Evolutionary conservation across 768 basidiomycete genomes (phyloP), one percentile per base, ranked within the genome.

Genomic region (Suillus subluteus): DNA sequence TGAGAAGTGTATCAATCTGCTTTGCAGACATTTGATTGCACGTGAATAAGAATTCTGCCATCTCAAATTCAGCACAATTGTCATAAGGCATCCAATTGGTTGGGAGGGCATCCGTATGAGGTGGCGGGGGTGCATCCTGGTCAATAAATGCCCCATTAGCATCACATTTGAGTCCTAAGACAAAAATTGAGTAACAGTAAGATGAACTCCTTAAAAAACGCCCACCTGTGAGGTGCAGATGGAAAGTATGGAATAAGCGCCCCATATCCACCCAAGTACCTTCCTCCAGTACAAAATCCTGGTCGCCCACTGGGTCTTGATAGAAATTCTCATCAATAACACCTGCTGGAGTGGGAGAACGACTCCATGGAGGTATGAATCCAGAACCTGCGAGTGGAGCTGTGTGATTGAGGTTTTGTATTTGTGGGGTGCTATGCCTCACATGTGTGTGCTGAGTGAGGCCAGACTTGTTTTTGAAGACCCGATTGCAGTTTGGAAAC

Each of bases 21-120:
- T 44, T 58, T 4, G 62, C 70, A 32, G 72, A 70, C 70, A 75
- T 72, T 59, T 78, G 67, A 18, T 58, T 65, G 4, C 37, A 21
- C 16, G 16, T 32, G 56, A 70, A 76, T 12, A 76, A 62, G 11
- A 75, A 69, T 16, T 78, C 68, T 0, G 74, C 73, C 0, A 64
- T 62, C 18, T 73, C 44, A 48, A 76, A 79, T 43, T 71, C 63
- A 2, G 56, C 66, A 37, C 30, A 18, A 48, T 68, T 50, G 0
- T 63, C 8, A 32, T 68, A 72, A 1, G 72, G 74, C 6, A 62
- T 48, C 73, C 74, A 76, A n/a, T 73, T 68, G 52, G 68, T 26
- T 26, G n/a, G 15, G 26, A 0, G 26, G 26, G 26, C 52, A 54
- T 54, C 15, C 26, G 0, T 30, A 9, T 30, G 52, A 54, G 52